A percentile compares a stretch with the other conserved stretches of the same genome.
These are phyloP conservation scores for Jamesozyma spencerorum DNA, from an alignment of 805 yeast species.

Conservation along the genomic window DNA sequence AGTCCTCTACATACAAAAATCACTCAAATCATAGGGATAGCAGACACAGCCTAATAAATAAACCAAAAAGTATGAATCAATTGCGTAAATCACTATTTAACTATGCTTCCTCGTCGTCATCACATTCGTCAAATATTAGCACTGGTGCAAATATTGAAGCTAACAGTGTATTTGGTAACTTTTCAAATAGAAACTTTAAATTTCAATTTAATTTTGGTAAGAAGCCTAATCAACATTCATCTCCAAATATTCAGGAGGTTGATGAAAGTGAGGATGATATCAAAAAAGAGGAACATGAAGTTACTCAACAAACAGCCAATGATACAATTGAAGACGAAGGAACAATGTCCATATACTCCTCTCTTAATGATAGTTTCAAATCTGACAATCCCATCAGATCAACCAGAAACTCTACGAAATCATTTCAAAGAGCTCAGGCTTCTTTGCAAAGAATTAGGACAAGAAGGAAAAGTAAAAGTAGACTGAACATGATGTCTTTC, in stretches of 20 bases:
- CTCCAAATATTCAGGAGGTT: background rate
- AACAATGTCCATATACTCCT: slow-evolving; percentile 57
- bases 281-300: background rate
- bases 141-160: background rate
- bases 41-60: slow-evolving; percentile 3
- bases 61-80: slow-evolving; percentile 10
- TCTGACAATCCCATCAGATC: slow-evolving; percentile 31
- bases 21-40: background rate
- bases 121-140: background rate
- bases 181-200: slow-evolving; percentile 24
- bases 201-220: slow-evolving; percentile 27
- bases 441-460: slow-evolving; percentile 52
- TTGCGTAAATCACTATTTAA: slow-evolving; percentile 23
- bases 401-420: slow-evolving; percentile 35
- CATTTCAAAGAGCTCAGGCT: slow-evolving; percentile 57
- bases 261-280: background rate
- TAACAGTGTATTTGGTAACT: slow-evolving; percentile 17
- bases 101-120: slow-evolving; percentile 9
- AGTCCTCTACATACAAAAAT: background rate
- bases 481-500: slow-evolving; percentile 15
- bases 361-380: slow-evolving; percentile 33
- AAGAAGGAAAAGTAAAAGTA: slow-evolving; percentile 45
- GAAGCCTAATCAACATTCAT: background rate
- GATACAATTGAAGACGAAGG: slow-evolving; percentile 48
- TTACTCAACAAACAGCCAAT: slow-evolving; percentile 4